Evolutionary conservation across 176 grass and related monocot species (phyloP), one percentile per base, ranked within the genome.

Genomic region (Cenchrus purpureus): DNA sequence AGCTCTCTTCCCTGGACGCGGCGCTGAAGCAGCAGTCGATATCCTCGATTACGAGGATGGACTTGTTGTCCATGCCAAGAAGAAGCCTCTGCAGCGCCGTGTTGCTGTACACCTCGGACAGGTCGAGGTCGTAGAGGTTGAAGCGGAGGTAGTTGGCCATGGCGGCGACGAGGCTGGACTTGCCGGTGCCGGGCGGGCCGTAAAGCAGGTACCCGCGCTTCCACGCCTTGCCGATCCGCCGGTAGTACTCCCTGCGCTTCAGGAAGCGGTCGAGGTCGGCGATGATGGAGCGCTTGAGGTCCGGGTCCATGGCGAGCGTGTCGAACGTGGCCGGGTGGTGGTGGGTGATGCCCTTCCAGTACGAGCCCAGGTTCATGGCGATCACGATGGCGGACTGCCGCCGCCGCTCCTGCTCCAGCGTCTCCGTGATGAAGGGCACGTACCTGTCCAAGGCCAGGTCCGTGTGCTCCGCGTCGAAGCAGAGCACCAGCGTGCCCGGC

Each of bases 281-380:
- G 32, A 88, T 2, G 48, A 88, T 3, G 65, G 65, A 45, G n/a
- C 42, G 32, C 57, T 78, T 78, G 5, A n/a, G 70, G 55, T 61
- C 76, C 1, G 88, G 88, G 16, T 93, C 86, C 88, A 96, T 97
- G 74, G 91, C 85, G 20, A 96, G 65, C 1, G 86, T 96, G 46
- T 83, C 43, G 85, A 96, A 96, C 1, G 37, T 96, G 4, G 91
- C 78, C 4, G 91, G 91, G 73, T 96, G 81, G 45, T 88, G 58
- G 56, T 79, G 74, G 2, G 0, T 29, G 17, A 83, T 65, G 13
- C 37, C 31, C 1, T 0, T 5, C 87, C 81, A 89, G 22, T 0
- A 3, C 8, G 4, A 0, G 12, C 75, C 44, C 22, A 72, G 52
- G 67, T 73, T 84, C 66, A 72, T 19, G 80, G 19, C 73, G 74